phyloP scores from a whole-genome alignment of 2,329 filamentous ascomycete genomes.

The Amauroascus verrucosus region DNA sequence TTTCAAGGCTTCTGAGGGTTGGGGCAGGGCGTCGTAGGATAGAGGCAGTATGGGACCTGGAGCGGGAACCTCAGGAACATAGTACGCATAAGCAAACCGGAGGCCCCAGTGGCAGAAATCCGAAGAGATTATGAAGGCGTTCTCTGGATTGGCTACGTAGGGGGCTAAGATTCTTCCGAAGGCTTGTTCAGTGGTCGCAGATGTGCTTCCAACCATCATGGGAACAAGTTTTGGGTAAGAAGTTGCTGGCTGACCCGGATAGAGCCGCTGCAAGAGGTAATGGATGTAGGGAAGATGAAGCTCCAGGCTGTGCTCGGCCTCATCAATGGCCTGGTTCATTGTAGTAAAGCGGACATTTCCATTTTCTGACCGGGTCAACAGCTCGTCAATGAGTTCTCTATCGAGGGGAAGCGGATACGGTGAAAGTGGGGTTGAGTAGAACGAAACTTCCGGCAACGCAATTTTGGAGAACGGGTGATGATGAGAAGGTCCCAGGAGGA shows the following conservation, averaged over 20 bases:
- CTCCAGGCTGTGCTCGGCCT: constrained; percentile 84
- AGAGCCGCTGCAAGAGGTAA: constrained; percentile 54
- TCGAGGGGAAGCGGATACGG: constrained; percentile 37
- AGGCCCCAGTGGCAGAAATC: constrained; percentile 96
- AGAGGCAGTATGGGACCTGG: constrained; percentile 28
- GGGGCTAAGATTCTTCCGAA: constrained; percentile 64
- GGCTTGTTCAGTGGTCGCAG: constrained; percentile 52
- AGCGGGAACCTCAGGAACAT: constrained; percentile 45
- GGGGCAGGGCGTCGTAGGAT: constrained; percentile 36
- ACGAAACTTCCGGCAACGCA: constrained; percentile 60
- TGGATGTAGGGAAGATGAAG: constrained; percentile 95
- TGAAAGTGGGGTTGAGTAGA: constrained; percentile 38
- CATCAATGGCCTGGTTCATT: constrained; percentile 59
- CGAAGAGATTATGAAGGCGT: constrained; percentile 79
- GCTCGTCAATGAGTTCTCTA: constrained; percentile 33
- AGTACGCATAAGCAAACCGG: constrained; percentile 74
- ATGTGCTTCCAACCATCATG: constrained; percentile 72
- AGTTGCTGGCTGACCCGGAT: constrained; percentile 39
- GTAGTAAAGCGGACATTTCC: constrained; percentile 31
- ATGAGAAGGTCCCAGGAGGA: constrained; percentile 87
- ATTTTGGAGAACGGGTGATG: constrained; percentile 69
- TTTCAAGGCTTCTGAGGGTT: constrained; percentile 25
- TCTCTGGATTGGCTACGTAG: constrained; percentile 62
- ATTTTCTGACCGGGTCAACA: constrained; percentile 25
- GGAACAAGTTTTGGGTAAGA: constrained; percentile 68